phyloP scores from a whole-genome alignment of 2,329 filamentous ascomycete species.

The Fusarium sp. region DNA sequence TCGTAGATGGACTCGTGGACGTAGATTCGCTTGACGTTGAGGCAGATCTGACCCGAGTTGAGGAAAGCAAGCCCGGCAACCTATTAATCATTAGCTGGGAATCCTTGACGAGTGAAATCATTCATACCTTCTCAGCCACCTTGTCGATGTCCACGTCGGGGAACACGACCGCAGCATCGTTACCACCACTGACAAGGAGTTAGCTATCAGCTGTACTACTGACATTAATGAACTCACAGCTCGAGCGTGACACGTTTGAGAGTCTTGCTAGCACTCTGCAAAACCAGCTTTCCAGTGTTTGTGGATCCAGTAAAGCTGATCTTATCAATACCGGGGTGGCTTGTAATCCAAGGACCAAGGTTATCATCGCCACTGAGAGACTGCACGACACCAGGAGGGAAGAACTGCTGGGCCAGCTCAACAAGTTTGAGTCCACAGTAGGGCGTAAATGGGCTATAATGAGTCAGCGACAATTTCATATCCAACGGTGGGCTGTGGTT shows the following conservation, averaged over 20 bases:
- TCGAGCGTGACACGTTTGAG: slow-evolving; percentile 74
- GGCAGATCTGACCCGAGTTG: slow-evolving; percentile 63
- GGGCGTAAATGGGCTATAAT: slow-evolving; percentile 64
- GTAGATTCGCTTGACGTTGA: slow-evolving; percentile 70
- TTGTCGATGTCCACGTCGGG: slow-evolving; percentile 68
- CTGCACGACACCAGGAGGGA: slow-evolving; percentile 75
- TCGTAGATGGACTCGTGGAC: slow-evolving; percentile 73
- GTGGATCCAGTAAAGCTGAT: slow-evolving; percentile 76
- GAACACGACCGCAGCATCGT: slow-evolving; percentile 72
- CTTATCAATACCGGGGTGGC: slow-evolving; percentile 73
- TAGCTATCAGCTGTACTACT: slow-evolving; percentile 29
- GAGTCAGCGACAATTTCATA: accelerated
- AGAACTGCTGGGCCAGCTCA: slow-evolving; percentile 70
- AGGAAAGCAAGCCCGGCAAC: slow-evolving; percentile 66
- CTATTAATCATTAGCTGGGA: slow-evolving; percentile 5
- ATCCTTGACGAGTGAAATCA: accelerated
- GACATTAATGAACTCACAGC: slow-evolving; percentile 51
- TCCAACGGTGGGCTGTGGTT: accelerated
- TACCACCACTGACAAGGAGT: slow-evolving; percentile 59
- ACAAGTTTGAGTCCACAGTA: slow-evolving; percentile 72
- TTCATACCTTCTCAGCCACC: slow-evolving; percentile 54
- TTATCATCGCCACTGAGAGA: slow-evolving; percentile 72
- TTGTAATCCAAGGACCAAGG: slow-evolving; percentile 71
- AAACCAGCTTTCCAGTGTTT: slow-evolving; percentile 72
- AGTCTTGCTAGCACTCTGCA: slow-evolving; percentile 68